Base-by-base conservation (phyloP, 2,329 filamentous ascomycete genomes). In the Ascochyta viciae-villosae region DNA sequence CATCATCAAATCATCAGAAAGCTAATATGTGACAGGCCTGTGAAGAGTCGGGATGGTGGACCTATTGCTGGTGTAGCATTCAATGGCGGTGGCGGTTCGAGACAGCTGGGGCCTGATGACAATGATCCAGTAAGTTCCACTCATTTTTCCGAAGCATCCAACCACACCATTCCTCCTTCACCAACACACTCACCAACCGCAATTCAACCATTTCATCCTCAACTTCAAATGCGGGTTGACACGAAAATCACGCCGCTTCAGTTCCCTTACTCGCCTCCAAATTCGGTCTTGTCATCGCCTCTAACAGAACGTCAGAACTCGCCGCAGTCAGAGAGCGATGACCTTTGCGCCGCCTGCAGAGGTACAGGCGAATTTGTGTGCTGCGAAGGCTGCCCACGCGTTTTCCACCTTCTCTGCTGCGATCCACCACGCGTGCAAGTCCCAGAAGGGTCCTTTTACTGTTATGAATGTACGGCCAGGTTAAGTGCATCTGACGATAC, bases 361-460 rank as follows among this genome's bases (percentile, higher is more conserved):
- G 90, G 89, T 61, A 89, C 87, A 64, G 94, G 94, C 54, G 87
- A 92, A 65, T 85, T 99, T 61, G 84, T 98, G 63, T 97, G 93
- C 78, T 99, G 95, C 76, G 95, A 98, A 78, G 91, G 90, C 60
- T 99, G 95, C 78, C 86, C 89, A 58, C 87, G 91, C 64, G 91
- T 93, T 6, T 97, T 96, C 77, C 95, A 98, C 77, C 92, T 95
- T 73, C 83, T 86, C 57, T 98, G 95, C 74, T 86, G 95, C 64
- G 89, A 96, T 75, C 92, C 94, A 59, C 89, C 91, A 35, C 81
- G 68, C 49, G 50, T 63, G 24, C 59, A 68, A 31, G 66, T 71
- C 50, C 72, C 72, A 33, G 67, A 71, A 31, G 72, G 70, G 8
- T 66, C 67, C 15, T 98, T 92, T 91, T 95, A 85, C 75, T 98